Base-by-base conservation (phyloP, 495 filamentous ascomycete genomes). In the Pseudevernia furfuracea region DNA sequence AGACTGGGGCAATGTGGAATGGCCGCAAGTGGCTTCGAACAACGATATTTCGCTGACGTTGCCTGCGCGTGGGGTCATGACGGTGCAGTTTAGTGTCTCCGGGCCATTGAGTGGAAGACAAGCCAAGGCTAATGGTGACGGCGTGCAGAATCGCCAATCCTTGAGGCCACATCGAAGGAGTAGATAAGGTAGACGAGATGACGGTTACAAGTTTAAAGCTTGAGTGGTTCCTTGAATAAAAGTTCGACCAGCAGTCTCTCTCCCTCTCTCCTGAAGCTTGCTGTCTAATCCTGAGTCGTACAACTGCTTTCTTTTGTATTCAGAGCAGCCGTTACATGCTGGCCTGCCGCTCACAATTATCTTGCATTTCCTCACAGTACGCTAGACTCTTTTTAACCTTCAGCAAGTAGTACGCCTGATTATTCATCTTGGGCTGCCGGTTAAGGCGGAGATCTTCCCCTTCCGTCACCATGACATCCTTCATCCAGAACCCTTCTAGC, bases 31-130 rank as follows among this genome's bases (percentile, higher is more conserved):
- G 28, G 37, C 48, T 36, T 32, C 30, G 49, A 59, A 61, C 55
- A 49, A 58, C 28, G 41, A 59, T 2, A 37, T 66, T 2, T 32
- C 23, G 58, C 25, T 66, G 4, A 57, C 37, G 10, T 58, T 66
- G 38, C 64, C 58, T 4, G 64, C 59, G 38, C 41, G 55, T 1
- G 59, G 64, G 21, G 64, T 66, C n/a, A 25, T 66, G 64, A 55
- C 44, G 6, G 30, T 66, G 23, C 58, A 57, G 32, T 66, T 66
- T 25, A 57, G 41, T 34, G 64, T 46, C 23, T 59, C 57, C 4
- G 57, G 39, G 15, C 57, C 57, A 10, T n/a, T 55, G 25, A 34
- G 30, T 34, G 52, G 14, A 2, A 34, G 52, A 4, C 17, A 19
- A 0, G 4, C 52, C 10, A 1, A 19, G 52, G 17, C 14, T 21